phyloP scores from a whole-genome alignment of 345 rosid species.

The Populus euphratica region DNA sequence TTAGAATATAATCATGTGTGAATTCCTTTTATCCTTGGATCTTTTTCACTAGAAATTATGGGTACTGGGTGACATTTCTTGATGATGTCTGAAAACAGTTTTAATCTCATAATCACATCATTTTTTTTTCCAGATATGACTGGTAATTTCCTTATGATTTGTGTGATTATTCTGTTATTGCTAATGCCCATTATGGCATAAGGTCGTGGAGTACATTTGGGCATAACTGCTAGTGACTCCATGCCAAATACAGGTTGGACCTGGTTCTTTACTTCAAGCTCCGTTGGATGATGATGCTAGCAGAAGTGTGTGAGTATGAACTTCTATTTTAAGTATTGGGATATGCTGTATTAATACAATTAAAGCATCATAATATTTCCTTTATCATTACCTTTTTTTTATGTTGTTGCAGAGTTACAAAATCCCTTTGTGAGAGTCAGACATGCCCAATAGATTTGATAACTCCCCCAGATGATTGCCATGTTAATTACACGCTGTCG shows the following conservation, averaged over 20 bases:
- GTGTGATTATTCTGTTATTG: neutral
- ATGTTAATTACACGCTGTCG: conserved; percentile 84
- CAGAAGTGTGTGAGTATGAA: conserved; percentile 79
- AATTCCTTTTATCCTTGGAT: neutral
- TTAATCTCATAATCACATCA: neutral
- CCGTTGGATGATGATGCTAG: conserved; percentile 70
- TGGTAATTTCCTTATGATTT: neutral
- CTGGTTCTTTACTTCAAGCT: conserved; percentile 83
- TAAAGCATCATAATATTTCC: conserved; percentile 7
- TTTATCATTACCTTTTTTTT: conserved; percentile 8
- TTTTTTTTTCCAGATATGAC: neutral
- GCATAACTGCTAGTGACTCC: conserved; percentile 6
- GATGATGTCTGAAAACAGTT: neutral
- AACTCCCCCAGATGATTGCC: conserved; percentile 98
- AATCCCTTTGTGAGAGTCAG: conserved; percentile 66
- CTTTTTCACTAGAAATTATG: neutral
- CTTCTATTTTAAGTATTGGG: conserved; percentile 11
- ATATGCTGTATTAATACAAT: conserved; percentile 5
- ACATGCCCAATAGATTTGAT: conserved; percentile 86
- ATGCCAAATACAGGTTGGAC: conserved; percentile 65
- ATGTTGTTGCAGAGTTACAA: conserved; percentile 55
- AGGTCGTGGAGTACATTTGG: conserved; percentile 10
- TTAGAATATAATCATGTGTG: neutral
- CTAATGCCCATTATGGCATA: conserved; percentile 3
- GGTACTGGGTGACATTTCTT: neutral